Evolutionary conservation across 2,329 filamentous ascomycete species (phyloP).

Genomic region (Stagonosporopsis rhizophila): DNA sequence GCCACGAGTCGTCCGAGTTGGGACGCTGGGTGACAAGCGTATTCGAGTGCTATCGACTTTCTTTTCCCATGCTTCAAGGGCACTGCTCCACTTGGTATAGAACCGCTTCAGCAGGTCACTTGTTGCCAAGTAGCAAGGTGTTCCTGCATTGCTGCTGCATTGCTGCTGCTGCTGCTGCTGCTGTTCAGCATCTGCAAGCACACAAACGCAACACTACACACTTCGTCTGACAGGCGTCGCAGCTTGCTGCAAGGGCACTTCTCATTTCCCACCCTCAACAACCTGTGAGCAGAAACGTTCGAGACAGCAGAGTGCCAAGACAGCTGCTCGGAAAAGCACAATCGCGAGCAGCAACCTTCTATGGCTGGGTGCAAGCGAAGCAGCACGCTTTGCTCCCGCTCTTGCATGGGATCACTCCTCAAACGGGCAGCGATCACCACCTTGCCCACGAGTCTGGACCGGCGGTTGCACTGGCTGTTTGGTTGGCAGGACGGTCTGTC

Average conservation of each 20-base stretch:
- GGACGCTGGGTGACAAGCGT: background rate
- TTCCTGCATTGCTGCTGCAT: constrained; percentile 2
- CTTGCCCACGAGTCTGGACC: constrained; percentile 14
- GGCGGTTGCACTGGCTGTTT: constrained; percentile 2
- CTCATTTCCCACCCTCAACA: constrained; percentile 21
- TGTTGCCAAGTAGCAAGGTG: background rate
- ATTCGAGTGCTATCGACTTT: background rate
- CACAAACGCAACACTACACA: background rate
- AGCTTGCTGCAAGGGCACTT: constrained; percentile 18
- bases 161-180: background rate
- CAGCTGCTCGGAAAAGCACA: constrained; percentile 6
- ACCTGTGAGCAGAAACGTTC: background rate
- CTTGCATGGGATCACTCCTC: constrained; percentile 19
- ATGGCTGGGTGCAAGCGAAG: constrained; percentile 9
- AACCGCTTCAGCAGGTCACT: background rate
- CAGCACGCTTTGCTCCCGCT: constrained; percentile 16
- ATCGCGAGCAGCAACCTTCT: background rate
- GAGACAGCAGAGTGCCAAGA: constrained; percentile 4
- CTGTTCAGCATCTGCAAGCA: constrained; percentile 3
- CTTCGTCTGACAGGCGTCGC: constrained; percentile 16
- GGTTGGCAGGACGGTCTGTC: constrained; percentile 4
- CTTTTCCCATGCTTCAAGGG: background rate
- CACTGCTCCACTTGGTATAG: background rate
- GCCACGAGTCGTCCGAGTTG: background rate
- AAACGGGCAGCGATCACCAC: constrained; percentile 27